Evolutionary conservation across 176 grass and related monocot species (phyloP).

Genomic region (Ensete ventricosum): DNA sequence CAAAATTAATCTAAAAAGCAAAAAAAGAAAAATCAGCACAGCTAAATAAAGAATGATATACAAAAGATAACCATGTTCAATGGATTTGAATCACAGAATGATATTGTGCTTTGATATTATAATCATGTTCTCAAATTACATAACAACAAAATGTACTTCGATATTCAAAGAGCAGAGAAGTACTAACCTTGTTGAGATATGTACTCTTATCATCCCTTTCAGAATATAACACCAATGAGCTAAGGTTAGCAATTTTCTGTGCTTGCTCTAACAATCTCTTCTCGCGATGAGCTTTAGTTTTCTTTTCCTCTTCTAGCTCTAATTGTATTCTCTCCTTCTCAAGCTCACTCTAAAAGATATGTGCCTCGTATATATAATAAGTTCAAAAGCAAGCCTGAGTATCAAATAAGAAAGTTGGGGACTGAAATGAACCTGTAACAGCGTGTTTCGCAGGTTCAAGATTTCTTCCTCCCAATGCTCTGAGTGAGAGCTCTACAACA

Average conservation of each 20-base stretch:
- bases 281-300: slow-evolving; percentile 81
- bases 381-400: neutral
- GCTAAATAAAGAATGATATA: neutral
- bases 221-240: slow-evolving; percentile 77
- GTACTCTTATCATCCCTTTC: slow-evolving; percentile 61
- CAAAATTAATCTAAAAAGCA: neutral
- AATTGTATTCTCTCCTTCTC: slow-evolving; percentile 92
- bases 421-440: slow-evolving; percentile 52
- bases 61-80: neutral
- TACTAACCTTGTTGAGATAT: slow-evolving; percentile 49
- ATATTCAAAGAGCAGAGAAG: slow-evolving; percentile 4
- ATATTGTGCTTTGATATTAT: neutral
- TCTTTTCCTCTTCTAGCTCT: slow-evolving; percentile 92
- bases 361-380: slow-evolving; percentile 13
- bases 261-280: slow-evolving; percentile 72
- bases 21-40: neutral
- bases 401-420: neutral
- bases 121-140: no score
- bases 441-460: slow-evolving; percentile 72
- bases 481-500: slow-evolving; percentile 69
- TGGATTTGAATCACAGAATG: neutral
- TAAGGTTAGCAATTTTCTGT: slow-evolving; percentile 90
- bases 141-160: neutral
- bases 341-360: slow-evolving; percentile 62
- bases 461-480: slow-evolving; percentile 94